phyloP scores from a whole-genome alignment of 495 filamentous ascomycete species.

The Aspergillus taichungensis region DNA sequence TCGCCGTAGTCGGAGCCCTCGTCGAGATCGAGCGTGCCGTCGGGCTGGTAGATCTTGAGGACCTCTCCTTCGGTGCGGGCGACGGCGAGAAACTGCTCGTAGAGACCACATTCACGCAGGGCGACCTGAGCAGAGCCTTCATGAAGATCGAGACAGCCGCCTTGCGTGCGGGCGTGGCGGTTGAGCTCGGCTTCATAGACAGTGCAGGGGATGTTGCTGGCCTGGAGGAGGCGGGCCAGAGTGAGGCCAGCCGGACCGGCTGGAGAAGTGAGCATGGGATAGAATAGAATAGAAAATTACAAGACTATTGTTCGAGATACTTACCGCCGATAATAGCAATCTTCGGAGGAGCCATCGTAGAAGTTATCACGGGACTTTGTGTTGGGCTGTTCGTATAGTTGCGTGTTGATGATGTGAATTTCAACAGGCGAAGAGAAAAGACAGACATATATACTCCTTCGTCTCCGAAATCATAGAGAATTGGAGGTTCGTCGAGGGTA shows the following conservation, averaged over 20 bases:
- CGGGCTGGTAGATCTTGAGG: slow-evolving; percentile 23
- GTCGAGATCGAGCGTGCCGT: slow-evolving; percentile 22
- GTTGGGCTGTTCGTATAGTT: too few species aligned
- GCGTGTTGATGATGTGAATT: too few species aligned
- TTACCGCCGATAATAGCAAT: slow-evolving; percentile 48
- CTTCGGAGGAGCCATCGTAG: slow-evolving; percentile 6
- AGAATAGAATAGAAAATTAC: too few species aligned
- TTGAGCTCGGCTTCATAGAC: slow-evolving; percentile 40
- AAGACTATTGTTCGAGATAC: too few species aligned
- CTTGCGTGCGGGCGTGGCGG: slow-evolving; percentile 20
- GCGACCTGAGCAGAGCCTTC: slow-evolving; percentile 41
- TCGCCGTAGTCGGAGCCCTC: slow-evolving; percentile 6
- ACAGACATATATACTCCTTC: too few species aligned
- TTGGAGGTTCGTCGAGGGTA: too few species aligned
- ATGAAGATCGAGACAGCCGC: slow-evolving; percentile 49
- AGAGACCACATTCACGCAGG: slow-evolving; percentile 42
- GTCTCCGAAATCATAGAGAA: too few species aligned
- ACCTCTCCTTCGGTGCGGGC: slow-evolving; percentile 27
- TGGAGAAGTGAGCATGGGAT: too few species aligned
- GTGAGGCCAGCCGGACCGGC: slow-evolving; percentile 48
- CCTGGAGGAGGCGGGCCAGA: slow-evolving; percentile 46
- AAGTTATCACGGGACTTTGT: too few species aligned
- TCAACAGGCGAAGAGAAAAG: too few species aligned
- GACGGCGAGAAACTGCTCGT: slow-evolving; percentile 32
- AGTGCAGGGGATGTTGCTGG: slow-evolving; percentile 32